Percentiles rank a stretch among this genome's conserved stretches.
These are phyloP conservation scores for Ustilago lituana DNA, from an alignment of 1,284 basidiomycete genomes.

Conservation along the genomic window DNA sequence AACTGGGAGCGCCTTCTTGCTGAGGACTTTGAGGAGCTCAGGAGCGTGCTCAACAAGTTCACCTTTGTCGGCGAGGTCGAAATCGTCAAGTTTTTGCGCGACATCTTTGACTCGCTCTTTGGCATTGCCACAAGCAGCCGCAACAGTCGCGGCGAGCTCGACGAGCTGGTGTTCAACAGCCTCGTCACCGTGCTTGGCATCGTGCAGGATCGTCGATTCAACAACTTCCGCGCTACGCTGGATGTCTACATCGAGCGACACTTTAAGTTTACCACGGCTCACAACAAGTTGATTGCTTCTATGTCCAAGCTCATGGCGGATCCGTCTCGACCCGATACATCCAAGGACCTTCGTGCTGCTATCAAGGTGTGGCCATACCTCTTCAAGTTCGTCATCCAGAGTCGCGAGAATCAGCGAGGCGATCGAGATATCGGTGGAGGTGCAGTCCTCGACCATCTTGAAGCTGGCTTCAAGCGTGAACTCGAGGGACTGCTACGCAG, in stretches of 20 bases:
- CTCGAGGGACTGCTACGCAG: conserved; percentile 74
- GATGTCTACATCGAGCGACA: conserved; percentile 92
- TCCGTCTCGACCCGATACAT: conserved; percentile 79
- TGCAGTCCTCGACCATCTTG: conserved; percentile 84
- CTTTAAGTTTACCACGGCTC: conserved; percentile 71
- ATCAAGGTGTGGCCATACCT: conserved; percentile 97
- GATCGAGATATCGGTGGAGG: conserved; percentile 76
- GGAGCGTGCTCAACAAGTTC: conserved; percentile 82
- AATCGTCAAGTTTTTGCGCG: conserved; percentile 89
- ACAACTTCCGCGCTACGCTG: conserved; percentile 87
- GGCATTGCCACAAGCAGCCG: conserved; percentile 81
- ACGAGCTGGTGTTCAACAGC: conserved; percentile 86
- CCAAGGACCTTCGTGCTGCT: conserved; percentile 81
- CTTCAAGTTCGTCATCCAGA: conserved; percentile 89
- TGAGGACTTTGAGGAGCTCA: conserved; percentile 74
- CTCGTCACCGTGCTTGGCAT: conserved; percentile 84
- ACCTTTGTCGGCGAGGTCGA: conserved; percentile 79
- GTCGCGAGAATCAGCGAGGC: conserved; percentile 84
- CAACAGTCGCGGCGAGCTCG: conserved; percentile 82
- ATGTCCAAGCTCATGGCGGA: conserved; percentile 84
- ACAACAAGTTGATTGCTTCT: conserved; percentile 69
- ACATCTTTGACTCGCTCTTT: conserved; percentile 93
- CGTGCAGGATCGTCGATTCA: conserved; percentile 85
- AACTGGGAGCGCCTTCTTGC: conserved; percentile 76
- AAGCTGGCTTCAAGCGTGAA: conserved; percentile 80